Evolutionary conservation across 2,329 filamentous ascomycete species (phyloP).

Genomic region (Exophiala sp.): DNA sequence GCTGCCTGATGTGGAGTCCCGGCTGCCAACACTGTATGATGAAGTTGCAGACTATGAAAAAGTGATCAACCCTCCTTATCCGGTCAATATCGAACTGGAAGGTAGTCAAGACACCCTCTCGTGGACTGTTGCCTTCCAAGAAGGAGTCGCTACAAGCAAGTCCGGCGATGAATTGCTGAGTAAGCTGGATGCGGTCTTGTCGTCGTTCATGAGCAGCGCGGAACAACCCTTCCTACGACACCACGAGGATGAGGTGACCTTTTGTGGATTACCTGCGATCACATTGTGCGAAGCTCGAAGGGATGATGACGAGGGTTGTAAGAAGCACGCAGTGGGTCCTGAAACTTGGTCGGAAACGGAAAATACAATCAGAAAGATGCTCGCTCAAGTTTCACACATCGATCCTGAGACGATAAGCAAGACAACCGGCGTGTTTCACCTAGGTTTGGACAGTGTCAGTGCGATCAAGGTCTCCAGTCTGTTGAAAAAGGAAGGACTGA

Average conservation of each 20-base stretch:
- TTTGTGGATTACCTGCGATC: conserved; percentile 58
- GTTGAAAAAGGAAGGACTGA: conserved; percentile 61
- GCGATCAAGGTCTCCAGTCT: conserved; percentile 77
- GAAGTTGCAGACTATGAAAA: conserved; percentile 54
- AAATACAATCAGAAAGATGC: conserved; percentile 42
- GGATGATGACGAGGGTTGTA: background rate
- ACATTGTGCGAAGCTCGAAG: background rate
- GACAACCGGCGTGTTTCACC: conserved; percentile 69
- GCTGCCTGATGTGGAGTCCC: conserved; percentile 36
- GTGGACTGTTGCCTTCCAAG: conserved; percentile 71
- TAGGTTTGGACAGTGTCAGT: conserved; percentile 88
- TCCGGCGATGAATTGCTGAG: conserved; percentile 53
- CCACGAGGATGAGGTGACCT: conserved; percentile 35
- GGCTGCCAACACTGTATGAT: conserved; percentile 48
- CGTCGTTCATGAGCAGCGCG: conserved; percentile 51
- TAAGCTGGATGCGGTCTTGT: conserved; percentile 59
- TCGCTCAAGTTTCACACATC: conserved; percentile 59
- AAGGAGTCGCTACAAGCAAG: conserved; percentile 47
- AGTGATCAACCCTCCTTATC: conserved; percentile 71
- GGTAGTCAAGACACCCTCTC: conserved; percentile 51
- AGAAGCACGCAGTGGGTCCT: background rate
- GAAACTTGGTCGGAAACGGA: conserved; percentile 34
- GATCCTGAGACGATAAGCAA: conserved; percentile 56
- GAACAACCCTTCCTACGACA: conserved; percentile 49
- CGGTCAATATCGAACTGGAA: conserved; percentile 79